phyloP scores from a whole-genome alignment of 495 filamentous ascomycete species.

The Antarctomyces pellizariae region DNA sequence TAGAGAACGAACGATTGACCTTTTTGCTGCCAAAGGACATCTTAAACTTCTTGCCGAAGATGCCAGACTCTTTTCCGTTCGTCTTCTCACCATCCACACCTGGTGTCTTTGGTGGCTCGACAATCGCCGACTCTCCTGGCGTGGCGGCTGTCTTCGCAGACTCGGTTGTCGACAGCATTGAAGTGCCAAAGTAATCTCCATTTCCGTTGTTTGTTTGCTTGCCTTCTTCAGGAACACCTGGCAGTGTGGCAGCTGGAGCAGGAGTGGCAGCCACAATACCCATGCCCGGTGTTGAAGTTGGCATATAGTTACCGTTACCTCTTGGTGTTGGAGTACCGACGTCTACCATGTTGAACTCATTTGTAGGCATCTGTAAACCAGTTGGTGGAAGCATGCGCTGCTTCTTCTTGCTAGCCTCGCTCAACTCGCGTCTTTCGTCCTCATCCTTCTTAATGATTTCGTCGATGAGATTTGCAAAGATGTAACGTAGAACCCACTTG shows the following conservation, averaged over 20 bases:
- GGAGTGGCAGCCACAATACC: constrained; percentile 66
- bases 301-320: constrained; percentile 32
- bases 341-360: constrained; percentile 26
- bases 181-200: too few species aligned
- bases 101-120: constrained; percentile 30
- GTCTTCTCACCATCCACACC: constrained; percentile 45
- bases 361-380: constrained; percentile 46
- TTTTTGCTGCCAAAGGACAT: constrained; percentile 69
- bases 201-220: constrained; percentile 10
- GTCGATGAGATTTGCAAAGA: constrained; percentile 74
- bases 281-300: constrained; percentile 45
- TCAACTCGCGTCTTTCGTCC: constrained; percentile 38
- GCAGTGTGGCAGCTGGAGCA: constrained; percentile 16
- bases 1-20: constrained; percentile 46
- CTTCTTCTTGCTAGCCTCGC: constrained; percentile 33
- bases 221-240: constrained; percentile 28
- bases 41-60: constrained; percentile 61
- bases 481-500: constrained; percentile 86
- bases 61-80: constrained; percentile 39
- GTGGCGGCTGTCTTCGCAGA: constrained; percentile 19
- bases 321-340: constrained; percentile 32
- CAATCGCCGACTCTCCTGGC: constrained; percentile 23
- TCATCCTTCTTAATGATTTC: constrained; percentile 72
- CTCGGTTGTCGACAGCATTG: constrained; percentile 11
- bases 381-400: constrained; percentile 32